Evolutionary conservation across 2,329 filamentous ascomycete genomes (phyloP), one percentile per base, ranked within the genome.

Genomic region (Knufia petricola): DNA sequence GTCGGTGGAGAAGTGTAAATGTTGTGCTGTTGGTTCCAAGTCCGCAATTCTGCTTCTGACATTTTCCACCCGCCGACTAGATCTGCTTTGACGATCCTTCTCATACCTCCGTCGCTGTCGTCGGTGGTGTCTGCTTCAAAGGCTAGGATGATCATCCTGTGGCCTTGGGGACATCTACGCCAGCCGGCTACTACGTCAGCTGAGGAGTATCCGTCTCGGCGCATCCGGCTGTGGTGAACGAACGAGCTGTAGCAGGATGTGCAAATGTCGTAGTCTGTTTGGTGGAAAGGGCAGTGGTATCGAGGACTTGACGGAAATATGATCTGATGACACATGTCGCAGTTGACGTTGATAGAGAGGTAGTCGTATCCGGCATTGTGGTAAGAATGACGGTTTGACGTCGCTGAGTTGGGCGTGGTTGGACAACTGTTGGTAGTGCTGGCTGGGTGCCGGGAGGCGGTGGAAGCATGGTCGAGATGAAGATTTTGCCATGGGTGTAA

Each of bases 81-180:
- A 41, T 90, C 86, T 24, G 77, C 71, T 4, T 85, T 72, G 1
- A 90, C 73, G 17, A 82, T 71, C 24, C 87, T 77, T 52, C 78
- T 74, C 58, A 84, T 81, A 0, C 84, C 84, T 20, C 78, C 77
- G 15, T 77, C 74, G 26, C 75, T 74, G 4, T 47, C 44, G 48
- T 87, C 81, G 10, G 48, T 17, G 6, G n/a, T 36, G 20, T 46
- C 41, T 4, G 48, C 40, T 51, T 83, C 75, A 60, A 90, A 95
- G 0, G 80, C 82, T 9, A 94, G 72, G 9, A 94, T 70, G 0
- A 82, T 78, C 87, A 95, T 95, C 26, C 89, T 79, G 61, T 96
- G 90, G 3, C 85, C 84, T 36, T 76, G 74, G 1, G 82, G 73
- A 62, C 90, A 96, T 42, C 88, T 76, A 9, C 88, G 76, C 90